Evolutionary conservation across 1,284 basidiomycete genomes (phyloP), one percentile per base, ranked within the genome.

Genomic region (Porphyrellus sp.): DNA sequence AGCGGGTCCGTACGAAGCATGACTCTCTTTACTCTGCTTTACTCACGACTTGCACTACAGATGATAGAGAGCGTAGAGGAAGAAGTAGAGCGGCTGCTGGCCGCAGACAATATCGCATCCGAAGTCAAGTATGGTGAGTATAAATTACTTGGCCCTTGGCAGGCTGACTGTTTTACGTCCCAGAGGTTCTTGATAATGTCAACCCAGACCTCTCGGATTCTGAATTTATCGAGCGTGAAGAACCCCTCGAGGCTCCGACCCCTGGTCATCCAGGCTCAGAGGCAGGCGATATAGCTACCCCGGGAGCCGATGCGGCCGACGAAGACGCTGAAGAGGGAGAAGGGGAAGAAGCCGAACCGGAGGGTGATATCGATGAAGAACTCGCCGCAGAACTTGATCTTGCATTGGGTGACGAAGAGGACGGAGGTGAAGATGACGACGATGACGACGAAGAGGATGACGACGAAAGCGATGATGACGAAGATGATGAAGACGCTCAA

Each of bases 51-150:
- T 33, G 9, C 37, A 28, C 9, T 21, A 9, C 60, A 92, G 82
- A 93, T 93, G 1, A 98, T 98, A 59, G 95, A 98, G 74, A 95
- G 91, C 30, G 94, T 98, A 3, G 96, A 99, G 70, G 89, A 96
- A 70, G 92, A 96, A 67, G 96, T 99, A 2, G 97, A 99, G 68
- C 77, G 93, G 51, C 71, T 99, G 39, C 72, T 99, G 28, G 89
- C 90, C 56, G 87, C 90, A 58, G 97, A 99, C 72, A 81, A 86
- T 11, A 73, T 87, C 49, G 93, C 95, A 2, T 75, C 83, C 0
- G 81, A 91, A 56, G 85, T 93, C 46, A 82, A 86, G 73, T 93
- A 86, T 60, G 87, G 90, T 85, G 58, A 38, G 76, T 48, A 12
- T n/a, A 20, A 18, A 21, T 5, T 9, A 6, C 27, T 18, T 31